Base-by-base conservation (phyloP, 108 stramenopile genomes). In the Pseudonitzschia multiseries region DNA sequence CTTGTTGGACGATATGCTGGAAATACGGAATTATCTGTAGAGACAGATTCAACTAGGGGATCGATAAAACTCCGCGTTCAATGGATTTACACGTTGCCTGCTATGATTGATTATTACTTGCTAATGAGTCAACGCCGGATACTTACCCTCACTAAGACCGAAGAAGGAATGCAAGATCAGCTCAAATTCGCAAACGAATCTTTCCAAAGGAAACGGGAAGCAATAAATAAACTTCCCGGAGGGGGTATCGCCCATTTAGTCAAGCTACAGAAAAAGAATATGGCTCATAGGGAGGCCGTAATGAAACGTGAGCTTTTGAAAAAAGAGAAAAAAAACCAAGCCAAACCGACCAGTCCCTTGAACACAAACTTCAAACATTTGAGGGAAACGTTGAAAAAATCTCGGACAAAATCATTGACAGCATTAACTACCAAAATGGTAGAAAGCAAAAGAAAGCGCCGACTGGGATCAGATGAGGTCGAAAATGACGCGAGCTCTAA, bases 61-160 rank as follows among this genome's bases (percentile, higher is more conserved):
- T 91, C 91, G 8, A 71, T 96, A n/a, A 81, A 85, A 61, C 63
- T 96, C 15, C 77, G 93, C 22, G 81, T 86, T 29, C 93, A 94
- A 65, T 96, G 93, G 91, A 79, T 96, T 15, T 90, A 84, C 68
- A 81, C 86, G 28, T 54, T 71, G 53, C 75, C 84, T 36, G 88
- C 81, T 5, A 65, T 96, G 42, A 65, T 96, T 18, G 74, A 86
- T 28, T 96, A 96, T 65, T 86, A 86, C 70, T 24, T 74, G n/a
- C 63, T 89, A 48, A 68, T 92, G 53, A 83, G 87, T 22, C 86
- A 89, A 64, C 53, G 69, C 9, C 83, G 88, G 26, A 69, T 91
- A 50, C 50, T 67, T 21, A 64, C 83, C 12, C 71, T 93, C 0
- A 69, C 65, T 8, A 57, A 71, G 43, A 87, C 80, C 43, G 66